These are phyloP conservation scores for Isabelozyma rhagii DNA, from an alignment of 805 yeast species.

Conservation along the genomic window DNA sequence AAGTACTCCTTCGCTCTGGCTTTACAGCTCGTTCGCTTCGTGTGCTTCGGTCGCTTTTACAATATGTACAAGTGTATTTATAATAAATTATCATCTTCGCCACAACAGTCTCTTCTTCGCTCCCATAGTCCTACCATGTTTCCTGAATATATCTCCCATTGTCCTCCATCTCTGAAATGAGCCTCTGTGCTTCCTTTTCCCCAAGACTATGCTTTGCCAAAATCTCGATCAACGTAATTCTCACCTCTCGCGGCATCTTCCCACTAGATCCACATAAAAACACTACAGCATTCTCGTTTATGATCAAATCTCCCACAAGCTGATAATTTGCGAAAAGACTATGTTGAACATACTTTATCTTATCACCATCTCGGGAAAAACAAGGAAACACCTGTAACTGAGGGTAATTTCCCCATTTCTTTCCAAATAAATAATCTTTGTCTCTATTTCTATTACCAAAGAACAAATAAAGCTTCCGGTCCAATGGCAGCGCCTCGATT, in stretches of 20 bases:
- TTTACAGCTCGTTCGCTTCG: too few relatives aligned
- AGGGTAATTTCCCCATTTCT: slow-evolving; percentile 46
- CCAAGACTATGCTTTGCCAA: slow-evolving; percentile 44
- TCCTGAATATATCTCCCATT: slow-evolving; percentile 75
- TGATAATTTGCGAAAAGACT: slow-evolving; percentile 50
- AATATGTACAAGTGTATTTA: not conserved
- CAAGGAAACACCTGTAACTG: slow-evolving; percentile 39
- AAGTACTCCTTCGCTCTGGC: too few relatives aligned
- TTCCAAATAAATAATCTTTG: slow-evolving; percentile 67
- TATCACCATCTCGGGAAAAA: slow-evolving; percentile 48
- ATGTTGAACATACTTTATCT: slow-evolving; percentile 71
- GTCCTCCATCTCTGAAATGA: slow-evolving; percentile 58
- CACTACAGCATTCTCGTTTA: slow-evolving; percentile 55
- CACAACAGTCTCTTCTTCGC: too few relatives aligned
- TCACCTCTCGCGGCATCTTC: slow-evolving; percentile 85
- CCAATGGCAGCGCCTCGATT: slow-evolving; percentile 34
- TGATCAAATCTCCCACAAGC: slow-evolving; percentile 49
- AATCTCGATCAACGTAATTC: slow-evolving; percentile 72
- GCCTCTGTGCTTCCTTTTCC: slow-evolving; percentile 47
- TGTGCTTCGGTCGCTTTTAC: not conserved
- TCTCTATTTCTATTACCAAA: slow-evolving; percentile 68
- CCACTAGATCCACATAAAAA: slow-evolving; percentile 94
- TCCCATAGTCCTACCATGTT: slow-evolving; percentile 58
- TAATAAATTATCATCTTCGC: too few relatives aligned
- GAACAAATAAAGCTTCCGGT: slow-evolving; percentile 50